Evolutionary conservation across 2,329 filamentous ascomycete genomes (phyloP).

Genomic region (Albifimbria verrucaria): DNA sequence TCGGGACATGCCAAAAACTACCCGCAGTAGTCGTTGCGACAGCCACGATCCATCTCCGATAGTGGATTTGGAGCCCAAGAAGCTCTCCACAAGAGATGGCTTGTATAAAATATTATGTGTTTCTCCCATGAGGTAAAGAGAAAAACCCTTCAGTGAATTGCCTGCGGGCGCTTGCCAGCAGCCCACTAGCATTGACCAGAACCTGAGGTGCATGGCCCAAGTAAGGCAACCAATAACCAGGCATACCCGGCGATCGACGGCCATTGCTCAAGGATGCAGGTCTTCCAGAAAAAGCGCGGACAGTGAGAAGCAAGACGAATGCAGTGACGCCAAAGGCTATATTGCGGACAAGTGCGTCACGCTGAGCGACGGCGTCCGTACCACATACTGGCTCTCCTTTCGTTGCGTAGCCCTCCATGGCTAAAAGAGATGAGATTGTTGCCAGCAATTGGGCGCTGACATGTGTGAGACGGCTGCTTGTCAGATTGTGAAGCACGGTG

Average conservation of each 20-base stretch:
- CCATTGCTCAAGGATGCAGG: slow-evolving; percentile 35
- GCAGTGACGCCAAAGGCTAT: slow-evolving; percentile 19
- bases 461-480: too few species aligned
- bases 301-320: slow-evolving; percentile 21
- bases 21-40: slow-evolving; percentile 21
- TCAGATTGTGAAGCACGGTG: too few species aligned
- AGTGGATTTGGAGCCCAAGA: slow-evolving; percentile 24
- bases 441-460: too few species aligned
- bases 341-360: too few species aligned
- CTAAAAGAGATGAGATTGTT: too few species aligned
- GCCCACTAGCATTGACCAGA: slow-evolving; percentile 20
- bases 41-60: slow-evolving; percentile 21
- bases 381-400: too few species aligned
- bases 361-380: too few species aligned
- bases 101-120: slow-evolving; percentile 31
- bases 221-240: slow-evolving; percentile 32
- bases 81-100: slow-evolving; percentile 21
- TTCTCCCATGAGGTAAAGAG: slow-evolving; percentile 29
- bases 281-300: slow-evolving; percentile 17
- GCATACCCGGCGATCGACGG: slow-evolving; percentile 19
- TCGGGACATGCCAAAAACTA: slow-evolving; percentile 29
- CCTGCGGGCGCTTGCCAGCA: slow-evolving; percentile 26
- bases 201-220: slow-evolving; percentile 33
- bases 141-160: slow-evolving; percentile 31
- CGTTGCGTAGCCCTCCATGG: too few species aligned